Evolutionary conservation across 202 grass and related monocot species (phyloP), one percentile per base, ranked within the genome.

Genomic region (Musa balbisiana): DNA sequence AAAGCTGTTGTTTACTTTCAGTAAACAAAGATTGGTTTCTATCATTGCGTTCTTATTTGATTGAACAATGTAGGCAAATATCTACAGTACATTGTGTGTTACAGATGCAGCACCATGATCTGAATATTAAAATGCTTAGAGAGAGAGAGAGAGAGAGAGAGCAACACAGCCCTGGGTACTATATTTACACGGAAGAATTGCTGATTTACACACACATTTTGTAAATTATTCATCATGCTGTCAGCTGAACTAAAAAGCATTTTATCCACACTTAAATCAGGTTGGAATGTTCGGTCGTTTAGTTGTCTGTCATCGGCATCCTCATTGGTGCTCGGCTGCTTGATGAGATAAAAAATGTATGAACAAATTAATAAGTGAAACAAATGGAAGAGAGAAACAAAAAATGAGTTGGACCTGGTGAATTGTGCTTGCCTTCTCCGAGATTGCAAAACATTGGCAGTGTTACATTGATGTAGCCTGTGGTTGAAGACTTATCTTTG

Each of bases 371-470:
- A 68, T 76, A 51, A 72, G 66, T 22, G 54, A 29, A 8, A 20
- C 23, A 13, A 83, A 73, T 27, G 65, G 53, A 13, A 22, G 53
- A 80, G 19, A 69, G 54, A 51, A 70, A 51, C 11, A 11, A 70
- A 25, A 52, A 51, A 29, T 52, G 73, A 78, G 64, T 62, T 52
- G 73, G 74, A 91, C 91, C 91, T 93, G 88, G 52, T 91, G 90
- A 74, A 97, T 92, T 67, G 93, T 88, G 86, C 91, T 92, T 49
- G 94, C 94, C 79, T 97, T 93, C 72, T 97, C 90, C 69, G 89
- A 85, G 83, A 98, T 89, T 22, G 88, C 88, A 80, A 84, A 81
- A 89, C 83, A 5, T 33, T 93, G 67, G 81, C 78, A 81, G 86
- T 87, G 53, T 86, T 68, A 1, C 10, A 49, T 70, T 70, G 12